These are phyloP conservation scores for Epicoccum sorghinum DNA, from an alignment of 2,329 filamentous ascomycete species.

Conservation along the genomic window DNA sequence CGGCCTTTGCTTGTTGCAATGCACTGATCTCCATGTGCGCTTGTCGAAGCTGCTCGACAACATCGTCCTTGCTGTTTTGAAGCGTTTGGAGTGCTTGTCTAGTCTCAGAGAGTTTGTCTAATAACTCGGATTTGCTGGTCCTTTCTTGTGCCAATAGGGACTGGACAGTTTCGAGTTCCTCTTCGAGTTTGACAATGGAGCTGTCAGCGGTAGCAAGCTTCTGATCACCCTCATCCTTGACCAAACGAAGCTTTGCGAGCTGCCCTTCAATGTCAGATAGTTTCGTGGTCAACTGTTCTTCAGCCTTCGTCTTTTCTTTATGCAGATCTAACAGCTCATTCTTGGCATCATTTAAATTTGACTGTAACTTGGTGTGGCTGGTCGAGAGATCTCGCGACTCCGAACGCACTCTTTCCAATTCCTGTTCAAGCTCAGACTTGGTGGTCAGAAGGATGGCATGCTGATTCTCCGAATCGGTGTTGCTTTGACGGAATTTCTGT, in stretches of 20 bases:
- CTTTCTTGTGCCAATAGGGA: not conserved
- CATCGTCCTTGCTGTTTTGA: constrained; percentile 14
- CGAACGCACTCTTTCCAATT: not conserved
- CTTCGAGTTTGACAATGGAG: not conserved
- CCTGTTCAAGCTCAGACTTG: constrained; percentile 5
- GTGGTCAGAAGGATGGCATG: not conserved
- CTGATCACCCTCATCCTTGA: constrained; percentile 15
- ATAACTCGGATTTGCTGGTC: not conserved
- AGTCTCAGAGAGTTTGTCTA: not conserved
- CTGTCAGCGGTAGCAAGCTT: not conserved
- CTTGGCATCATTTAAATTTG: not conserved
- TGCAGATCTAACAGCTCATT: not conserved
- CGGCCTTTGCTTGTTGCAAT: constrained; percentile 22
- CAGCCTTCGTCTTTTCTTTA: not conserved
- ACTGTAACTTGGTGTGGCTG: not conserved
- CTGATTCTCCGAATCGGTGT: constrained; percentile 10
- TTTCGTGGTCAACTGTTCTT: constrained; percentile 8
- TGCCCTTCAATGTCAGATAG: constrained; percentile 26
- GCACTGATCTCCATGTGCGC: constrained; percentile 26
- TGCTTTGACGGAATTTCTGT: constrained; percentile 18
- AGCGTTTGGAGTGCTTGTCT: not conserved
- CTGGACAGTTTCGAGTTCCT: not conserved
- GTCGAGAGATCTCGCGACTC: not conserved
- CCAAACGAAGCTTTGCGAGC: constrained; percentile 18
- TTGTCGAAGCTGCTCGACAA: constrained; percentile 15